Conservation (phyloP, 75 land plant species). For the Cupressus sempervirens region DNA sequence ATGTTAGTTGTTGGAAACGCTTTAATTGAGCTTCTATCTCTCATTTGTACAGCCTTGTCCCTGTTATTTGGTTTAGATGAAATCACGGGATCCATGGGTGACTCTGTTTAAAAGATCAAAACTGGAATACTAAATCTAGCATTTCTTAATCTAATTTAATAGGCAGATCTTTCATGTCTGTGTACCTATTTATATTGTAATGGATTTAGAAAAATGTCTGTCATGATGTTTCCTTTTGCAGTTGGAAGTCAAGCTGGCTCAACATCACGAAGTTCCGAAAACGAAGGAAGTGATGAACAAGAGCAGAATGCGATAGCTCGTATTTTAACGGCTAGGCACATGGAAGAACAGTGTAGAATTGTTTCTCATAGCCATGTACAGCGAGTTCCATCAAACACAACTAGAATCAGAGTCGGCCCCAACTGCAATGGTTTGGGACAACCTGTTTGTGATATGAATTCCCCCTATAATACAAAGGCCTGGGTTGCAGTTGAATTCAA, state of each 20-base stretch:
- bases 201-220: not conserved
- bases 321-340: conserved; percentile 11
- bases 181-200: not conserved
- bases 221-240: conserved; percentile 17
- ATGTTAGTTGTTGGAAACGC: not conserved
- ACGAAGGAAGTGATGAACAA: conserved; percentile 26
- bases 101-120: not conserved
- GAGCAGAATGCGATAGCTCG: conserved; percentile 30
- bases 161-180: not conserved
- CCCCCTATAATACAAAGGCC: not conserved
- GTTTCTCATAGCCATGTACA: conserved; percentile 11
- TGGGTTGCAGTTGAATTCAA: conserved; percentile 13
- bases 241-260: conserved; percentile 31
- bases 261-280: conserved; percentile 16
- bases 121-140: not conserved
- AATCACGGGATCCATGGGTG: not conserved
- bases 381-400: not conserved
- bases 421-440: conserved; percentile 4
- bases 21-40: not conserved
- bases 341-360: not conserved
- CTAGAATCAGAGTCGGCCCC: not conserved
- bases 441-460: conserved; percentile 3
- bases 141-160: not conserved
- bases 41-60: not conserved
- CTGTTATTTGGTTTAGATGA: not conserved